Evolutionary conservation across 176 grass and related monocot genomes (phyloP).

Genomic region (Alloteropsis semialata): DNA sequence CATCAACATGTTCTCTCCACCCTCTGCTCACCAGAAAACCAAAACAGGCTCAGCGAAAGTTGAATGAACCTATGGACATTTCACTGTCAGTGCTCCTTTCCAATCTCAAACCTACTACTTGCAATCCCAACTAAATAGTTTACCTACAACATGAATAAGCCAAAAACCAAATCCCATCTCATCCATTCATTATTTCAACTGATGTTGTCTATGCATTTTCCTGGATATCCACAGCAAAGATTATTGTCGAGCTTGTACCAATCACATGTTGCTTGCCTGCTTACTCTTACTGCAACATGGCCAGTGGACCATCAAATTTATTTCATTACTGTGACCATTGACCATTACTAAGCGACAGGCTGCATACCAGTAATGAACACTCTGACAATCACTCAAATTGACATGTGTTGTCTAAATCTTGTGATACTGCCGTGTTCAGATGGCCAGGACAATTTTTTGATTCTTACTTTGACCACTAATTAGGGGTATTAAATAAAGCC

Average conservation of each 20-base stretch:
- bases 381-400: not conserved
- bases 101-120: not conserved
- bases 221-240: not conserved
- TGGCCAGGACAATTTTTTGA: too few species aligned
- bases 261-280: not conserved
- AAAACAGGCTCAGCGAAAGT: not conserved
- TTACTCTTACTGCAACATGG: not conserved
- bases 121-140: not conserved
- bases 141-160: not conserved
- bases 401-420: not conserved
- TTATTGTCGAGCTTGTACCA: not conserved
- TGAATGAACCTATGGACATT: not conserved
- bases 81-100: not conserved
- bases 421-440: too few species aligned
- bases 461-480: too few species aligned
- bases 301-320: not conserved
- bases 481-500: too few species aligned
- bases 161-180: not conserved
- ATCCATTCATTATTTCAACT: not conserved
- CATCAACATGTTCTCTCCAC: not conserved
- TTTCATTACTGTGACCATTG: not conserved
- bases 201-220: not conserved
- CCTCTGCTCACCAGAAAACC: conserved; percentile 11
- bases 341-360: not conserved
- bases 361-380: not conserved